These are phyloP conservation scores for Penicillium pulvis DNA, from an alignment of 495 filamentous ascomycete genomes.

Conservation along the genomic window DNA sequence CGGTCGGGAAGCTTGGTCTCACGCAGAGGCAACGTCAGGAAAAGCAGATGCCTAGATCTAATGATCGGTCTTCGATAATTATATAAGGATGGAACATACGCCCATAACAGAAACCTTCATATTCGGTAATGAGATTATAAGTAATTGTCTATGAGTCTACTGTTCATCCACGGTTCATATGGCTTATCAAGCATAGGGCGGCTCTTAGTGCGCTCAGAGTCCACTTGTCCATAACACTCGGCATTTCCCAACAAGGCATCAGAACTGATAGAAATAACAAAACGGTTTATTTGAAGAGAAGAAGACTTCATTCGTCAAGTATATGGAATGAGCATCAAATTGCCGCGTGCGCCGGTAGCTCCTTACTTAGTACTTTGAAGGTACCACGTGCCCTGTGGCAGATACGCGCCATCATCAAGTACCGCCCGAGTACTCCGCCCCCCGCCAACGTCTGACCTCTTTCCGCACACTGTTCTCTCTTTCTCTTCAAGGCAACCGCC, in stretches of 20 bases:
- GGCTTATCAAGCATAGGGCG: too few relatives aligned
- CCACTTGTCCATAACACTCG: neutral
- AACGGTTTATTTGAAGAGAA: neutral
- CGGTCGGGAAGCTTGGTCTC: constrained; percentile 10
- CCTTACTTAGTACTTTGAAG: constrained; percentile 19
- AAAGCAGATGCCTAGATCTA: constrained; percentile 6
- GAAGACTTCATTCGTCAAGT: neutral
- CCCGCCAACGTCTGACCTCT: constrained; percentile 18
- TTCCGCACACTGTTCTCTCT: constrained; percentile 12
- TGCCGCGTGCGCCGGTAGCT: constrained; percentile 5
- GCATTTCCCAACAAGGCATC: neutral
- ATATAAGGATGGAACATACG: too few relatives aligned
- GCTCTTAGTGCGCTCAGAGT: neutral
- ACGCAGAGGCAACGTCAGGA: constrained; percentile 1
- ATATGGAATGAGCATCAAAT: neutral
- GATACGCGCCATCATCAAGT: constrained; percentile 20
- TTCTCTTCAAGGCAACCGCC: constrained; percentile 31
- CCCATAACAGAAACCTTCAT: too few relatives aligned
- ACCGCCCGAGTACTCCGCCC: constrained; percentile 22
- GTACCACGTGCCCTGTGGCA: constrained; percentile 28
- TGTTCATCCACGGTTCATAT: too few relatives aligned
- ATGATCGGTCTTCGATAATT: neutral
- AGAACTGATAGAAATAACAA: neutral
- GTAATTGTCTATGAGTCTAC: too few relatives aligned
- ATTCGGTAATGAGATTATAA: too few relatives aligned